Percentiles rank a stretch among this genome's conserved stretches.
These are phyloP conservation scores for Fusarium protoensiforme DNA, from an alignment of 2,329 filamentous ascomycete genomes.

Conservation along the genomic window DNA sequence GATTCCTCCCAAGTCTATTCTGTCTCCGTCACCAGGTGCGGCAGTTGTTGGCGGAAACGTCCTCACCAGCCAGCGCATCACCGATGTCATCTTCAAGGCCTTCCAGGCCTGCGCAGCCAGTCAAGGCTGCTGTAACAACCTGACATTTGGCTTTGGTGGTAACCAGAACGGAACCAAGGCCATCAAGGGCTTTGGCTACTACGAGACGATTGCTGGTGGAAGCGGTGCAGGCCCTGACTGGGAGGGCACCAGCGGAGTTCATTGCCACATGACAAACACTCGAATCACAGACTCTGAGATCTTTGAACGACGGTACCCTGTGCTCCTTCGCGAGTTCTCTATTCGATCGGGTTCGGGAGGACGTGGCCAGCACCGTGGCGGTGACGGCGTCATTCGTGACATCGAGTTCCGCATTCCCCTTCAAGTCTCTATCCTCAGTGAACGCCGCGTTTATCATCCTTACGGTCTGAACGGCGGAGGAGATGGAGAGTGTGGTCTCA, in stretches of 20 bases:
- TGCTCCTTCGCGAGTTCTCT: conserved; percentile 77
- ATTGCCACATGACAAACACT: conserved; percentile 78
- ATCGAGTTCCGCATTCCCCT: conserved; percentile 84
- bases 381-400: conserved; percentile 79
- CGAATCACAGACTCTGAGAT: conserved; percentile 71
- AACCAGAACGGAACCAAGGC: conserved; percentile 51
- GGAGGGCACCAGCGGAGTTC: conserved; percentile 57
- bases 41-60: conserved; percentile 89
- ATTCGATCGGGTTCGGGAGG: conserved; percentile 73
- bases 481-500: conserved; percentile 81
- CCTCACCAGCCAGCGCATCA: conserved; percentile 57
- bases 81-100: conserved; percentile 68
- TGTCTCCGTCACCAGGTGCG: conserved; percentile 80
- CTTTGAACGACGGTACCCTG: conserved; percentile 70
- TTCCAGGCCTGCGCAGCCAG: conserved; percentile 83
- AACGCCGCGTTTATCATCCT: conserved; percentile 78
- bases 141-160: conserved; percentile 80
- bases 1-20: conserved; percentile 78
- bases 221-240: conserved; percentile 74
- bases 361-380: conserved; percentile 72
- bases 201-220: conserved; percentile 73
- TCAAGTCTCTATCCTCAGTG: conserved; percentile 80
- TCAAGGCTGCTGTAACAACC: conserved; percentile 85
- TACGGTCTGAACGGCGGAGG: conserved; percentile 83
- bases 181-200: conserved; percentile 57